phyloP scores from a whole-genome alignment of 2,329 filamentous ascomycete species.

The Metarhizium guizhouense region DNA sequence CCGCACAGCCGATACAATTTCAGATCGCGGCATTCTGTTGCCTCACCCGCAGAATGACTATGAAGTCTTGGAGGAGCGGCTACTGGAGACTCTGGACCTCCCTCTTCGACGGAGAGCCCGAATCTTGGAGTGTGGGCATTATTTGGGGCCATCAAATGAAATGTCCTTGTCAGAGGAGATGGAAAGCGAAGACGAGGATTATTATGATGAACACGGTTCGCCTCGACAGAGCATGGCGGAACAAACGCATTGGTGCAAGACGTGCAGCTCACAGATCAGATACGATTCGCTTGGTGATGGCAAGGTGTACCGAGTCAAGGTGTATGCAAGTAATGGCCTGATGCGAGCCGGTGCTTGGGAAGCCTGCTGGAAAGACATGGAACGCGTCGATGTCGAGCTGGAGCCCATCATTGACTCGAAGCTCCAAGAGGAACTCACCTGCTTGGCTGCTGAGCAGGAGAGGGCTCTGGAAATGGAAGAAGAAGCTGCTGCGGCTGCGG shows the following conservation, averaged over 20 bases:
- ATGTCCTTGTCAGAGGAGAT: conserved; percentile 33
- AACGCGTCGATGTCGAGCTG: conserved; percentile 92
- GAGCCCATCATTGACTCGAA: conserved; percentile 59
- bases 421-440: conserved; percentile 51
- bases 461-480: conserved; percentile 27
- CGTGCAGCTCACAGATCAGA: conserved; percentile 45
- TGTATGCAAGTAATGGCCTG: conserved; percentile 90
- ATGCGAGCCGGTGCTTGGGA: conserved; percentile 90
- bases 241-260: conserved; percentile 46
- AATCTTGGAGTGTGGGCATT: conserved; percentile 69
- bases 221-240: conserved; percentile 13
- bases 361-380: conserved; percentile 96
- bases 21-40: conserved; percentile 64
- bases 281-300: conserved; percentile 43
- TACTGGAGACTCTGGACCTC: conserved; percentile 67
- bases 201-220: conserved; percentile 22
- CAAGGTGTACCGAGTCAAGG: conserved; percentile 67
- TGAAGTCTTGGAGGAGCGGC: conserved; percentile 67
- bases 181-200: conserved; percentile 37
- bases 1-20: conserved; percentile 62
- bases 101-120: conserved; percentile 54
- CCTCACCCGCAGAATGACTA: conserved; percentile 75
- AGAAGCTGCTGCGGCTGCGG: conserved; percentile 11
- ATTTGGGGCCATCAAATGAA: conserved; percentile 52
- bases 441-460: conserved; percentile 39